Percentiles rank a stretch among this genome's conserved stretches.
Evolutionary conservation across 441 rosid species (phyloP).

Genomic region (Pelargonium cotyledonis): DNA sequence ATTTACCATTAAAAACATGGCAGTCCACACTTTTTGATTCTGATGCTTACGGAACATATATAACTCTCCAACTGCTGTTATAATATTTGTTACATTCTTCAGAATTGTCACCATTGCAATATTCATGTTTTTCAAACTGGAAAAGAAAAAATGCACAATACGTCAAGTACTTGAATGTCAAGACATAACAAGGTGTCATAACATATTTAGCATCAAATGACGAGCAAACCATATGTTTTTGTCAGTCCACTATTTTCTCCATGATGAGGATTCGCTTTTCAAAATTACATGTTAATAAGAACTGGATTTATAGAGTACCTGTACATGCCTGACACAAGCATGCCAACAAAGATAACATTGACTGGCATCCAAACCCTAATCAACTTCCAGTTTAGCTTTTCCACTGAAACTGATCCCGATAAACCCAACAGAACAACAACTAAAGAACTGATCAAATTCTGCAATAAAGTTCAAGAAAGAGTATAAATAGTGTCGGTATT

Average conservation of each 20-base stretch:
- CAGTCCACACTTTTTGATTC: conserved; percentile 85
- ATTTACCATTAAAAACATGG: conserved; percentile 84
- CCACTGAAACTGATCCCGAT: conserved; percentile 55
- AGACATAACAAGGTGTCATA: background rate
- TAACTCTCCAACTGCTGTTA: conserved; percentile 80
- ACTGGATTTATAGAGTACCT: conserved; percentile 42
- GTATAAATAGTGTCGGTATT: background rate
- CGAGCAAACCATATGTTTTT: background rate
- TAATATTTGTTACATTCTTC: conserved; percentile 87
- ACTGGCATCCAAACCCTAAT: conserved; percentile 80
- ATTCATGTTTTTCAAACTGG: conserved; percentile 83
- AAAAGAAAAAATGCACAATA: conserved; percentile 22
- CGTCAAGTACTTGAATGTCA: conserved; percentile 1
- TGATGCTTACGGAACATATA: conserved; percentile 77
- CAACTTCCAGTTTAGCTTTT: conserved; percentile 73
- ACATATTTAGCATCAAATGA: background rate
- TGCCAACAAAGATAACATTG: conserved; percentile 80
- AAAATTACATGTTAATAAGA: background rate
- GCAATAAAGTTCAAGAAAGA: conserved; percentile 24
- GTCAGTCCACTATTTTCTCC: background rate
- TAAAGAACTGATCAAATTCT: conserved; percentile 72
- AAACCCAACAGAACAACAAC: conserved; percentile 49
- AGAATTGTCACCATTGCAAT: conserved; percentile 92
- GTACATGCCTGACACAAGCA: conserved; percentile 88
- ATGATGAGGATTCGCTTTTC: background rate